Evolutionary conservation across 495 filamentous ascomycete species (phyloP), one percentile per base, ranked within the genome.

Genomic region (Recurvomyces mirabilis): DNA sequence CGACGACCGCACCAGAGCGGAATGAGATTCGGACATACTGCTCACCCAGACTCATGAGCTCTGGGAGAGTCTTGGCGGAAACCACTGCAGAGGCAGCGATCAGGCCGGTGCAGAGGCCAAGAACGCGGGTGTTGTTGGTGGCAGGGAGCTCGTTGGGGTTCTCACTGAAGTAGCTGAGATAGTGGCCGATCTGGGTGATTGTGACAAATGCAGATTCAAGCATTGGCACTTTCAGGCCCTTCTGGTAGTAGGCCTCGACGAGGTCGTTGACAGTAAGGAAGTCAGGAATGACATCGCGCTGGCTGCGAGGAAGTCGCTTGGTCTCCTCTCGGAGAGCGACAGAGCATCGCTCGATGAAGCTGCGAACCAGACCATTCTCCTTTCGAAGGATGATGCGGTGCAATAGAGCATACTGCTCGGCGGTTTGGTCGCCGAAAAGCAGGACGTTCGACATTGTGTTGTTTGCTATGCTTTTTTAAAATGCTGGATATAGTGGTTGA

Each of bases 341-440:
- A 47, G 68, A 70, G 25, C 65, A 69, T 52, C 70, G 72, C 41
- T 79, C 72, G 39, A 87, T 66, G 56, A 87, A 86, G 21, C 74
- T 73, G 33, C 64, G 69, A 15, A 84, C 60, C 12, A 84, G 62
- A 18, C 77, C 65, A 56, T 83, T 78, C 47, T 77, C 75, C 53
- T 78, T 79, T 38, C 70, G 68, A 46, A 77, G 69, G 56, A 79
- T 53, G 61, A 82, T 67, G 69, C 67, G 68, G 71, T 50, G 69
- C 38, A 88, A 66, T 39, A 82, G 77, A 35, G 69, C 67, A 51
- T 80, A 76, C 41, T 79, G 78, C 56, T 84, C 78, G 52, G 78
- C 69, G 21, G 82, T 85, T 68, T 87, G 82, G 61, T 91, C 83
- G 66, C 84, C 84, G 60, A 87, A 86, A 33, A 66, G 50, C 35